Base-by-base conservation (phyloP, 208 protist genomes). In the Tritrichomonas foetus region DNA sequence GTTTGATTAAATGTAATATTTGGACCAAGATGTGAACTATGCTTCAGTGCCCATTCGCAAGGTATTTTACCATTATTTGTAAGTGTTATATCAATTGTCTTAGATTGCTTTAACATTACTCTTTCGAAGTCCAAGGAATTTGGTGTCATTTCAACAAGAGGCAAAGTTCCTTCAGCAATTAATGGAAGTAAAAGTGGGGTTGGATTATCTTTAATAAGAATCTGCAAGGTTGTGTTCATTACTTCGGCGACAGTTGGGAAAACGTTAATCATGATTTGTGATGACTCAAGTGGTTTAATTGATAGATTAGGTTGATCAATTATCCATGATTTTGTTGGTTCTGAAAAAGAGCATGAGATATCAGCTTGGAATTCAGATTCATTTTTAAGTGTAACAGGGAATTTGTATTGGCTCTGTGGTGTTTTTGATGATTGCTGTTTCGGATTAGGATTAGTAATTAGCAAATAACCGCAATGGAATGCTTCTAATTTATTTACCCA, bases 121-220 rank as follows among this genome's bases (percentile, higher is more conserved):
- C 47, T 53, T 89, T 47, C 78, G 27, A 89, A 89, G 39, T 89
- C 78, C 16, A 89, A 22, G 2, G 27, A 0, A 9, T 33, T n/a
- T 57, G 78, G 44, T 57, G 14, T 89, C 0, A 89, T n/a, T 89
- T 44, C 30, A 57, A 89, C 30, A 39, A 27, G 20, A 57, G 78
- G 78, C 1, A 53, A 20, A 36, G 47, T 53, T 5, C 41, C 78
- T 89, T 89, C 78, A 39, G 78, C 78, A 5, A 36, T 57, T 13
- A 89, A 57, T n/a, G 78, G 47, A 20, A 89, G 27, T 22, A 33
- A 20, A 20, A 89, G 1, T 39, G 78, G 78, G 1, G 30, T 20
- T 39, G 78, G 78, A 89, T 89, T 89, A 89, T 89, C 78, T 89
- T 89, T 89, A 36, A 89, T 47, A 27, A n/a, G 33, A 44, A 89